These are phyloP conservation scores for Paradendryphiella salina DNA, from an alignment of 2,329 filamentous ascomycete genomes.

Conservation along the genomic window DNA sequence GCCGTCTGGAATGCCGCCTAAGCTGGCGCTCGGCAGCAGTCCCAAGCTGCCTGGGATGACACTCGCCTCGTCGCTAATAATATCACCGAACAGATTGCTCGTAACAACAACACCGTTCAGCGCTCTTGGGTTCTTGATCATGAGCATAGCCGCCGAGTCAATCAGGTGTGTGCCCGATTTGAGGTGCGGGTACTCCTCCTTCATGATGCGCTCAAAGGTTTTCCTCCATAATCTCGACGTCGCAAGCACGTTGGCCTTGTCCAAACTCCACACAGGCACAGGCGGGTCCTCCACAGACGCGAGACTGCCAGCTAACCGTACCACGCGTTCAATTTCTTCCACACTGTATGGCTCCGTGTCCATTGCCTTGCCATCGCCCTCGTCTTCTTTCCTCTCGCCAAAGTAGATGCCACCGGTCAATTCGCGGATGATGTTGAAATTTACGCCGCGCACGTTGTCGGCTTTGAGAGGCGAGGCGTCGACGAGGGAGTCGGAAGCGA, in stretches of 20 bases:
- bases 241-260: constrained; percentile 96
- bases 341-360: constrained; percentile 88
- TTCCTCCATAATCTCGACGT: constrained; percentile 88
- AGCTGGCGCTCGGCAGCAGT: constrained; percentile 81
- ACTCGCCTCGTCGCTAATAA: constrained; percentile 91
- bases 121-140: constrained; percentile 88
- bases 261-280: constrained; percentile 79
- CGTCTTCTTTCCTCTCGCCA: constrained; percentile 80
- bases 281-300: constrained; percentile 77
- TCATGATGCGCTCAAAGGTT: constrained; percentile 81
- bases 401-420: constrained; percentile 95
- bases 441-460: constrained; percentile 79
- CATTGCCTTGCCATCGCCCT: constrained; percentile 72
- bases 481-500: constrained; percentile 77
- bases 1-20: constrained; percentile 84
- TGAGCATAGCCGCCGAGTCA: constrained; percentile 94
- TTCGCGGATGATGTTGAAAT: constrained; percentile 92
- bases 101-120: constrained; percentile 92
- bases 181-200: constrained; percentile 84
- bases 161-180: constrained; percentile 88
- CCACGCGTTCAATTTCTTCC: constrained; percentile 84
- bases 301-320: constrained; percentile 77
- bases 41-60: constrained; percentile 92
- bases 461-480: constrained; percentile 85
- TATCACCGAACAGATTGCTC: constrained; percentile 94